Evolutionary conservation across 1,284 basidiomycete genomes (phyloP).

Genomic region (Sanguinoderma infundibulare): DNA sequence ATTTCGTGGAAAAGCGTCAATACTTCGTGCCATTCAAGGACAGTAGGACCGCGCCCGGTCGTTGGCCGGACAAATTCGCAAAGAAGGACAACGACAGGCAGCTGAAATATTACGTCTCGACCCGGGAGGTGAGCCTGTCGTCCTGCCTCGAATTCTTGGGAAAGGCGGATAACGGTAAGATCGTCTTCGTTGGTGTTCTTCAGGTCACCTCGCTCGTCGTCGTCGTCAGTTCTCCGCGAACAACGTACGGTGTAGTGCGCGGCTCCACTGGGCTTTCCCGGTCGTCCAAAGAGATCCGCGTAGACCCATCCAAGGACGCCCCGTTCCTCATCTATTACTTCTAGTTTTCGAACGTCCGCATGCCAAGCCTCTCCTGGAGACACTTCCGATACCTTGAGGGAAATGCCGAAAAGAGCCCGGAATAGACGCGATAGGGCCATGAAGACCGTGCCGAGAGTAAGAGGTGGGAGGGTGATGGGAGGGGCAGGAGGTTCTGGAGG

Average conservation of each 20-base stretch:
- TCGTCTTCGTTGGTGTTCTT: slow-evolving; percentile 40
- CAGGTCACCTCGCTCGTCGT: slow-evolving; percentile 78
- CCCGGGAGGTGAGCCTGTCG: slow-evolving; percentile 63
- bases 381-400: slow-evolving; percentile 72
- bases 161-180: slow-evolving; percentile 45
- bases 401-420: slow-evolving; percentile 85
- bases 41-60: slow-evolving; percentile 65
- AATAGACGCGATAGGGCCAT: slow-evolving; percentile 88
- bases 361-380: slow-evolving; percentile 90
- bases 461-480: slow-evolving; percentile 69
- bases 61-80: slow-evolving; percentile 86
- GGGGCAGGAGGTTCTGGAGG: slow-evolving; percentile 76
- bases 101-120: slow-evolving; percentile 77
- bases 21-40: slow-evolving; percentile 93
- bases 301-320: slow-evolving; percentile 95
- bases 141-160: slow-evolving; percentile 61
- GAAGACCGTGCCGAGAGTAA: slow-evolving; percentile 86
- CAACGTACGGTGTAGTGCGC: slow-evolving; percentile 98
- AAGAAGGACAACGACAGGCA: slow-evolving; percentile 90
- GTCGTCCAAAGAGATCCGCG: slow-evolving; percentile 87
- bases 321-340: slow-evolving; percentile 88
- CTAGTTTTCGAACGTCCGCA: slow-evolving; percentile 85
- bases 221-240: slow-evolving; percentile 89
- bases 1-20: slow-evolving; percentile 98
- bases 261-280: slow-evolving; percentile 89